These are phyloP conservation scores for Ophiostoma perfectum DNA, from an alignment of 2,329 filamentous ascomycete genomes.

Conservation along the genomic window DNA sequence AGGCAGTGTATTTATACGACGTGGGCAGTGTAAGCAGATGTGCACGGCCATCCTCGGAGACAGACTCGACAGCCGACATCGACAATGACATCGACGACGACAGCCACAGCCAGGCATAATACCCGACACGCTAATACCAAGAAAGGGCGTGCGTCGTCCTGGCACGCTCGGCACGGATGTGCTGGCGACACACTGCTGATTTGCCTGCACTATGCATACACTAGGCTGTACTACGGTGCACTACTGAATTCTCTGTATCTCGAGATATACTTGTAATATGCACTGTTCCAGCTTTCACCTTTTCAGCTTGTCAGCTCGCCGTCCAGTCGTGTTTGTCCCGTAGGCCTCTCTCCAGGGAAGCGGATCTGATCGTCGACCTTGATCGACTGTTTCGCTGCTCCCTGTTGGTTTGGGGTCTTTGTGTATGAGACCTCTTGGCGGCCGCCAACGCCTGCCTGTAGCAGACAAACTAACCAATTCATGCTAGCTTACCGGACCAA, in stretches of 20 bases:
- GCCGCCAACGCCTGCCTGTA: background rate
- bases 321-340: background rate
- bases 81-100: too few species aligned
- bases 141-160: background rate
- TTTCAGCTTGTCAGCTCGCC: background rate
- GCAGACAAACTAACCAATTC: too few species aligned
- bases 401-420: background rate
- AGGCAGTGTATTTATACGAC: too few species aligned
- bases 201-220: slow-evolving; percentile 2
- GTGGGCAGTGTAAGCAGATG: too few species aligned
- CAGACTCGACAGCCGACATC: too few species aligned
- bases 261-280: too few species aligned
- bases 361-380: background rate
- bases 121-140: background rate
- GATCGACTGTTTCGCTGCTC: slow-evolving; percentile 4
- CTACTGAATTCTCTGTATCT: background rate
- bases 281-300: too few species aligned
- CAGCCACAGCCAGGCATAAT: background rate
- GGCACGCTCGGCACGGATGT: background rate
- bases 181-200: background rate
- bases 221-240: background rate
- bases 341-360: background rate
- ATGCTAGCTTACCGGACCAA: too few species aligned
- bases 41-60: too few species aligned
- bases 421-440: slow-evolving; percentile 5